Percentiles rank a stretch among this genome's conserved stretches.
Evolutionary conservation across 768 basidiomycete species (phyloP).

Genomic region (Lactarius sanguifluus): DNA sequence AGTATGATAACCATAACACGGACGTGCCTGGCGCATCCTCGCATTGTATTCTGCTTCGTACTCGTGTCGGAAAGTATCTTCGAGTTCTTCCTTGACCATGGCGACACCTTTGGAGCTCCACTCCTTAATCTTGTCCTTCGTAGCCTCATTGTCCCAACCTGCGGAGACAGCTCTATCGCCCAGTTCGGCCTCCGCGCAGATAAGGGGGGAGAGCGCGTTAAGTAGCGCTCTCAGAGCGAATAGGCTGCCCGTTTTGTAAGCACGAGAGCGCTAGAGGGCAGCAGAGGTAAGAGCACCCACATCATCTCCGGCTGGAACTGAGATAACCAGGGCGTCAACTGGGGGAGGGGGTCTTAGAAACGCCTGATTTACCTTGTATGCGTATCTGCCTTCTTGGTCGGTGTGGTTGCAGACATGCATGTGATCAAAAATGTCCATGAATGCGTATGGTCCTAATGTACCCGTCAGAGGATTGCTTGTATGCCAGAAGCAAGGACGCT

Average conservation of each 20-base stretch:
- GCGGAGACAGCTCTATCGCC: conserved; percentile 48
- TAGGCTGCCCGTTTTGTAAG: conserved; percentile 42
- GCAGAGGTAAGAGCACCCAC: conserved; percentile 40
- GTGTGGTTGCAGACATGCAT: conserved; percentile 90
- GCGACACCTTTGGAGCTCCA: conserved; percentile 63
- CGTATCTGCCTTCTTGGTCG: conserved; percentile 74
- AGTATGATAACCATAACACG: not conserved
- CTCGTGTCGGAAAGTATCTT: conserved; percentile 55
- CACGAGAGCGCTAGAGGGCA: conserved; percentile 17
- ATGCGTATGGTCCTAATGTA: conserved; percentile 76
- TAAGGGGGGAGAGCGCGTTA: conserved; percentile 76
- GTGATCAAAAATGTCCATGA: conserved; percentile 90
- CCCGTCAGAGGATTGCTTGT: conserved; percentile 13
- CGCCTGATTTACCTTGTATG: conserved; percentile 51
- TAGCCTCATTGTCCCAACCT: conserved; percentile 64
- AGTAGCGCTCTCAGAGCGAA: conserved; percentile 80
- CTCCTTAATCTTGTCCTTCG: conserved; percentile 52
- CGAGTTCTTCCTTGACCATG: conserved; percentile 57
- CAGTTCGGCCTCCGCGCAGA: conserved; percentile 73
- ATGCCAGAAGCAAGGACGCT: conserved; percentile 18
- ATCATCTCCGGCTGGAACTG: conserved; percentile 80
- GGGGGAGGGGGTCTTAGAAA: conserved; percentile 17
- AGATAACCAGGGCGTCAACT: not conserved
- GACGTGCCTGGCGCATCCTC: conserved; percentile 66
- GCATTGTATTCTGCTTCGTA: conserved; percentile 63